Percentiles rank a stretch among this genome's conserved stretches.
phyloP scores from a whole-genome alignment of 176 grass and related monocot species.

The Cymbopogon citratus region DNA sequence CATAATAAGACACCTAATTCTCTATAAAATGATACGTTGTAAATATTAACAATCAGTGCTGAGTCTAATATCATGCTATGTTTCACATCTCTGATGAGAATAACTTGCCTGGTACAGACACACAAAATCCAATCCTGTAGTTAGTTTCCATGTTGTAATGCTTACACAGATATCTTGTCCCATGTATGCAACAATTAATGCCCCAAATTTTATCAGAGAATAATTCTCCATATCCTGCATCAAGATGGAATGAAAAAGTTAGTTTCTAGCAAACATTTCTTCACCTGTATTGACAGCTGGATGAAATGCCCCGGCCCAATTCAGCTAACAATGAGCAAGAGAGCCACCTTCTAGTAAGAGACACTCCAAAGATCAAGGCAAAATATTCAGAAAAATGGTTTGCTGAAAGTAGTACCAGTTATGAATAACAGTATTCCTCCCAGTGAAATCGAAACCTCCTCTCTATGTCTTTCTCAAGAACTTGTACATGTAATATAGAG shows the following conservation, averaged over 20 bases:
- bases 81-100: neutral
- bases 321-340: slow-evolving; percentile 82
- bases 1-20: slow-evolving; percentile 78
- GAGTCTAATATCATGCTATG: neutral
- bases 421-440: slow-evolving; percentile 89
- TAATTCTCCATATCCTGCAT: neutral
- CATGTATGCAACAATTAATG: slow-evolving; percentile 96
- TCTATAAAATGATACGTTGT: slow-evolving; percentile 36
- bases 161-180: slow-evolving; percentile 89
- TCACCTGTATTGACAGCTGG: slow-evolving; percentile 94
- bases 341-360: neutral
- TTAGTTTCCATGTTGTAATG: slow-evolving; percentile 82
- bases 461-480: slow-evolving; percentile 92
- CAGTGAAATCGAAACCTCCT: slow-evolving; percentile 94
- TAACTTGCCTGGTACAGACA: slow-evolving; percentile 88
- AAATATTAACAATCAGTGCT: slow-evolving; percentile 22
- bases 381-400: neutral
- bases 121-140: slow-evolving; percentile 95
- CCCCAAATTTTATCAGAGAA: slow-evolving; percentile 17
- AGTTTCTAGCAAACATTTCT: neutral
- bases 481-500: slow-evolving; percentile 98
- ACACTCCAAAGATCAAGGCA: neutral
- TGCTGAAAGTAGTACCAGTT: slow-evolving; percentile 53
- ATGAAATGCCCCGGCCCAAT: slow-evolving; percentile 94
- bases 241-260: neutral